Conservation (phyloP, 2,329 filamentous ascomycete species). For the Aspergillus costaricaensis region DNA sequence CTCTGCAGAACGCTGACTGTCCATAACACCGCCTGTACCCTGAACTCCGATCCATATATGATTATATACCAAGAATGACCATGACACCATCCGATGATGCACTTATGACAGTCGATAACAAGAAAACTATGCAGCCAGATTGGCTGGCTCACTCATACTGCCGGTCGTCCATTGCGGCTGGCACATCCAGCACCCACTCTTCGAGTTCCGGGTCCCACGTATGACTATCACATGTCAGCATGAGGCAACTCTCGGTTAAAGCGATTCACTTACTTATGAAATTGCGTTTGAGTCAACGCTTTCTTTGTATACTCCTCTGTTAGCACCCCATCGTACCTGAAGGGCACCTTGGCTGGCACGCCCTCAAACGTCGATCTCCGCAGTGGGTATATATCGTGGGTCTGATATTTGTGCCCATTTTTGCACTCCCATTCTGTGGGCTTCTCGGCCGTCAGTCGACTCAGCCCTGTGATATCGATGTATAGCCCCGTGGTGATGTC, state of each 20-base stretch:
- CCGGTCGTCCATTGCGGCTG: conserved; percentile 17
- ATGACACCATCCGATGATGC: not conserved
- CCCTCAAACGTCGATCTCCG: conserved; percentile 74
- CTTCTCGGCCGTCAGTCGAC: conserved; percentile 62
- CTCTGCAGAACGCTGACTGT: not conserved
- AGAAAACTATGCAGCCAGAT: not conserved
- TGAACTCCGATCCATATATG: conserved; percentile 2
- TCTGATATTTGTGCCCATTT: conserved; percentile 72
- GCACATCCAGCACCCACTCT: conserved; percentile 36
- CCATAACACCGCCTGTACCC: not conserved
- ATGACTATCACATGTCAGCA: conserved; percentile 35
- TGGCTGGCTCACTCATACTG: conserved; percentile 19
- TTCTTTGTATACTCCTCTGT: conserved; percentile 42
- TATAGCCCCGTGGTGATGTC: conserved; percentile 74
- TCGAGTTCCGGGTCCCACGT: conserved; percentile 37
- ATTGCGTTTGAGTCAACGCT: conserved; percentile 37
- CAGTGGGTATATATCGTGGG: conserved; percentile 74
- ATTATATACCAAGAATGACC: not conserved
- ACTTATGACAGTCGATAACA: not conserved
- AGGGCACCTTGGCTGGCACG: conserved; percentile 67
- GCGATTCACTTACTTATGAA: conserved; percentile 36
- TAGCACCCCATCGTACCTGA: conserved; percentile 43
- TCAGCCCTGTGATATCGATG: conserved; percentile 78
- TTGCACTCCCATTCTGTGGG: conserved; percentile 78
- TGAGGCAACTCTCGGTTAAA: not conserved